Conservation (phyloP, 2,329 filamentous ascomycete genomes). For the Sporothrix pseudoabietina region DNA sequence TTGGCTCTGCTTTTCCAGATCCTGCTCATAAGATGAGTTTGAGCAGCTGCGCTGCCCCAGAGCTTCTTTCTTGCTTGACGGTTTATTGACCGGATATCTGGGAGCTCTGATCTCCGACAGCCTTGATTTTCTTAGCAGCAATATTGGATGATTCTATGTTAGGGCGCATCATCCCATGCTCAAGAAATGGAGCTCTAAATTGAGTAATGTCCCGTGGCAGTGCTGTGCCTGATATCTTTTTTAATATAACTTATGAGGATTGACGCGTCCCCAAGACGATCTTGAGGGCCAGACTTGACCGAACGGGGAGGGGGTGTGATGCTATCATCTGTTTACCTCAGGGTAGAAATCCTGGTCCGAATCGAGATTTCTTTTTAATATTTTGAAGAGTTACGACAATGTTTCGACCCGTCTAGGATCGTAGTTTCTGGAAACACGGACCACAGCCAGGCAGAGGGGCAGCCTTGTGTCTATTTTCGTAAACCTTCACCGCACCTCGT, state of each 20-base stretch:
- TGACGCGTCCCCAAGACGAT: not conserved
- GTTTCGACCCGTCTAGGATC: not conserved
- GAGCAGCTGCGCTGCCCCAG: too few relatives aligned
- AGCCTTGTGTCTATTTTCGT: not conserved
- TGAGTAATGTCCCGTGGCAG: not conserved
- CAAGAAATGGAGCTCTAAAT: not conserved
- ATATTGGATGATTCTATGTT: not conserved
- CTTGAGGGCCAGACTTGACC: not conserved
- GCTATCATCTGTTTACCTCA: not conserved
- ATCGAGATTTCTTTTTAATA: not conserved
- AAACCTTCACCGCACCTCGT: not conserved
- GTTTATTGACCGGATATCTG: not conserved
- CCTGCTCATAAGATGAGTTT: not conserved
- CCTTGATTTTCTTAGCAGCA: not conserved
- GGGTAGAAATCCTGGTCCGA: not conserved
- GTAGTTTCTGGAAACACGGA: not conserved
- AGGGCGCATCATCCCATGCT: not conserved
- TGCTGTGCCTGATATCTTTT: not conserved
- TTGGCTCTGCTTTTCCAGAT: not conserved
- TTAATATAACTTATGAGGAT: conserved; percentile 6
- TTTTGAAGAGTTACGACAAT: not conserved
- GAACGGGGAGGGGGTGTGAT: not conserved
- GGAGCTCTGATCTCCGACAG: not conserved
- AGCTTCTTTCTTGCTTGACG: too few relatives aligned
- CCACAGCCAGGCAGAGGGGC: not conserved